phyloP scores from a whole-genome alignment of 2,329 filamentous ascomycete species.

The Exophiala spinifera region DNA sequence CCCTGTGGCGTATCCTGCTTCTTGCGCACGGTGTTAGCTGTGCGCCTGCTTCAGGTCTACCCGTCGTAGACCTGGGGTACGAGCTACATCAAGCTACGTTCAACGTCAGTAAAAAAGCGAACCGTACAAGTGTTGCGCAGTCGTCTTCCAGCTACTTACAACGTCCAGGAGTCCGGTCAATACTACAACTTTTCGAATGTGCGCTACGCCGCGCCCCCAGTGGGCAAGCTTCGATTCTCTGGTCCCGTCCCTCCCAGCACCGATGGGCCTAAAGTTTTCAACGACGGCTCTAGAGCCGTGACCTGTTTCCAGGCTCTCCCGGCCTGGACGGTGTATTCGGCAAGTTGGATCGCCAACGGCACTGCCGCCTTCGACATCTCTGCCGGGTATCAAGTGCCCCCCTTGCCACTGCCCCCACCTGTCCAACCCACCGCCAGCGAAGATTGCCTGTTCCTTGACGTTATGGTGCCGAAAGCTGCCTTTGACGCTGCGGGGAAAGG shows the following conservation, averaged over 20 bases:
- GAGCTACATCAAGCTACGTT: slow-evolving; percentile 46
- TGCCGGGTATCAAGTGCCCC: slow-evolving; percentile 7
- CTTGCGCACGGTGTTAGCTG: not conserved
- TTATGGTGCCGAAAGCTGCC: slow-evolving; percentile 34
- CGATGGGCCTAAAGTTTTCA: slow-evolving; percentile 1
- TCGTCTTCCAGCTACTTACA: too few relatives aligned
- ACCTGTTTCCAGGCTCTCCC: slow-evolving; percentile 8
- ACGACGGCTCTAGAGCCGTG: slow-evolving; percentile 5
- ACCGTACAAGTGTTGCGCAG: slow-evolving; percentile 7
- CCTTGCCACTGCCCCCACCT: slow-evolving; percentile 1
- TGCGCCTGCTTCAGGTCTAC: slow-evolving; percentile 17
- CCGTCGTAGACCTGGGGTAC: slow-evolving; percentile 53
- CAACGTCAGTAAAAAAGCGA: slow-evolving; percentile 18
- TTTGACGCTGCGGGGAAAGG: slow-evolving; percentile 30
- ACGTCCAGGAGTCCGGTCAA: slow-evolving; percentile 33
- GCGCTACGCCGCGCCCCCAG: slow-evolving; percentile 53
- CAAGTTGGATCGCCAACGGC: slow-evolving; percentile 9
- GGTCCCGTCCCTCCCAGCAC: slow-evolving; percentile 42
- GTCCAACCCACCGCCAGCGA: slow-evolving; percentile 36
- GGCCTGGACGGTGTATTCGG: slow-evolving; percentile 1
- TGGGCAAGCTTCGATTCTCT: slow-evolving; percentile 50
- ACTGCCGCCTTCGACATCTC: slow-evolving; percentile 12
- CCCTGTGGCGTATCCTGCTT: not conserved
- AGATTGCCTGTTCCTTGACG: slow-evolving; percentile 40
- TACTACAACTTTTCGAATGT: slow-evolving; percentile 58